Conservation (phyloP, 1,139 yeast species). For the Saccharomyces hybrid region DNA sequence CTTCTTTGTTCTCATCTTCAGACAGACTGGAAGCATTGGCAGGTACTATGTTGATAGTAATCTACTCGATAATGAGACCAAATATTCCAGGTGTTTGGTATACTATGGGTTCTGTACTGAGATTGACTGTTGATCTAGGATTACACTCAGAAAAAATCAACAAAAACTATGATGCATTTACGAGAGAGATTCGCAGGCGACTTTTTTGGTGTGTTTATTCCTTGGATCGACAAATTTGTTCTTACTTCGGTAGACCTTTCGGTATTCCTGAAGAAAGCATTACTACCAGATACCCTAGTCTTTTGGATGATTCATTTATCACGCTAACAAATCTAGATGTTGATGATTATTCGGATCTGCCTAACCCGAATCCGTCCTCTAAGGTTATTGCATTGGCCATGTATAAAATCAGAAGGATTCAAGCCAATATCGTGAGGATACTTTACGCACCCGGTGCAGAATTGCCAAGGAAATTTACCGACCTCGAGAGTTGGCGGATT, state of each 20-base stretch:
- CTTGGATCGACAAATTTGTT: slow-evolving; percentile 70
- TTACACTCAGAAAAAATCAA: slow-evolving; percentile 56
- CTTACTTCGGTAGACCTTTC: slow-evolving; percentile 64
- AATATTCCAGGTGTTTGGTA: slow-evolving; percentile 91
- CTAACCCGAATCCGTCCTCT: slow-evolving; percentile 47
- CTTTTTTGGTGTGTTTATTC: slow-evolving; percentile 87
- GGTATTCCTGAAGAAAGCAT: slow-evolving; percentile 69
- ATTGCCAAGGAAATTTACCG: slow-evolving; percentile 55
- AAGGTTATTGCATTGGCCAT: slow-evolving; percentile 59
- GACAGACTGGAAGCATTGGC: slow-evolving; percentile 68
- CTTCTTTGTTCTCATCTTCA: slow-evolving; percentile 47
- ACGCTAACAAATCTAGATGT: slow-evolving; percentile 30
- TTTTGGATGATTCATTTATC: slow-evolving; percentile 62
- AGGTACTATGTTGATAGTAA: slow-evolving; percentile 58
- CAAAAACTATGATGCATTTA: slow-evolving; percentile 43
- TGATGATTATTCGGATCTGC: slow-evolving; percentile 29
- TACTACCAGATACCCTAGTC: slow-evolving; percentile 60
- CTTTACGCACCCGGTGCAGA: slow-evolving; percentile 59
- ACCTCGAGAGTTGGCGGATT: slow-evolving; percentile 52
- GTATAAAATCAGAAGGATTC: slow-evolving; percentile 62
- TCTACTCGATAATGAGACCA: slow-evolving; percentile 69
- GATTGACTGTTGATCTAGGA: slow-evolving; percentile 77
- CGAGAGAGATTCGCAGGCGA: slow-evolving; percentile 64
- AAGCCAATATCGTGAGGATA: slow-evolving; percentile 67
- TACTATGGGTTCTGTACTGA: slow-evolving; percentile 68